These are phyloP conservation scores for Fusarium equiseti DNA, from an alignment of 2,329 filamentous ascomycete genomes.

Conservation along the genomic window DNA sequence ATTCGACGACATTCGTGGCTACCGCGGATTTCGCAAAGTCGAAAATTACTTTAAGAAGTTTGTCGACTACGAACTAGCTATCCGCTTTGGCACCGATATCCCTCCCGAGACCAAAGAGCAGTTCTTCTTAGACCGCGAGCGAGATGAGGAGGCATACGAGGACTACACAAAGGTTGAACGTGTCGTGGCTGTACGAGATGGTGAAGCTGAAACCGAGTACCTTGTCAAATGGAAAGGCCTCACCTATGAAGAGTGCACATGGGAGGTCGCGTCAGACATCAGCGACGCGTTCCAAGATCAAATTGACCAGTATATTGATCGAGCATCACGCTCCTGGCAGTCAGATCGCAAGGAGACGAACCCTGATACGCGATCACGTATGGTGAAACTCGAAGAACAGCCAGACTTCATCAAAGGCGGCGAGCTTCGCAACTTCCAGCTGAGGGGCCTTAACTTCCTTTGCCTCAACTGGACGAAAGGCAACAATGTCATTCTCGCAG, in stretches of 20 bases:
- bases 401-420: conserved; percentile 88
- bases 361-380: conserved; percentile 78
- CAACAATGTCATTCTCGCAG: conserved; percentile 96
- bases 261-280: conserved; percentile 84
- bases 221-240: conserved; percentile 97
- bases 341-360: conserved; percentile 85
- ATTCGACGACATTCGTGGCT: conserved; percentile 77
- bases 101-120: conserved; percentile 90
- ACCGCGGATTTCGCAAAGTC: conserved; percentile 86
- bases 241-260: conserved; percentile 93
- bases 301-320: conserved; percentile 91
- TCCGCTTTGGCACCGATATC: conserved; percentile 80
- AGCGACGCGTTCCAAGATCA: conserved; percentile 84
- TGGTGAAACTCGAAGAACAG: conserved; percentile 80
- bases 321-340: conserved; percentile 81
- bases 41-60: conserved; percentile 95
- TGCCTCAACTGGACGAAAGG: conserved; percentile 94
- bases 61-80: conserved; percentile 82
- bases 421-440: conserved; percentile 90
- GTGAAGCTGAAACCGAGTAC: conserved; percentile 87
- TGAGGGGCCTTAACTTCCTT: conserved; percentile 94
- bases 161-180: conserved; percentile 95
- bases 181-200: conserved; percentile 85
- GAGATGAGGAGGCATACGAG: conserved; percentile 86
- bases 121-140: conserved; percentile 94